Evolutionary conservation across 1,284 basidiomycete species (phyloP).

Genomic region (Cryptococcus jaspeensis): DNA sequence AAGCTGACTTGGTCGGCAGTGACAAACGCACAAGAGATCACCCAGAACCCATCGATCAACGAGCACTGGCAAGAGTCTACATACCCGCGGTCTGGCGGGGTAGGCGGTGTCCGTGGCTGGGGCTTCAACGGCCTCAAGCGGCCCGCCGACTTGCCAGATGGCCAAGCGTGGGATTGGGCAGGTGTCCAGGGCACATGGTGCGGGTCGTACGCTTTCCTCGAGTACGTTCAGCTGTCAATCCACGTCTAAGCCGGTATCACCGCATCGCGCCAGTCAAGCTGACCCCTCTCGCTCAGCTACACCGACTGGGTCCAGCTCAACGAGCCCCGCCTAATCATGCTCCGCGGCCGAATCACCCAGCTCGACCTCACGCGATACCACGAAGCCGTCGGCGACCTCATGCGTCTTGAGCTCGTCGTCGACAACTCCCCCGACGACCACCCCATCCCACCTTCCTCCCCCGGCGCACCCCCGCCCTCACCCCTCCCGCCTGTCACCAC

Average conservation of each 20-base stretch:
- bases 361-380: constrained; percentile 37
- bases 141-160: constrained; percentile 20
- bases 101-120: constrained; percentile 32
- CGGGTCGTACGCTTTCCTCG: constrained; percentile 47
- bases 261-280: constrained; percentile 1
- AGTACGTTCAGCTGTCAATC: constrained; percentile 27
- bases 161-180: constrained; percentile 44
- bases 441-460: background rate
- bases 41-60: constrained; percentile 9
- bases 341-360: constrained; percentile 12
- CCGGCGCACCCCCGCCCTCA: background rate
- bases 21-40: constrained; percentile 35
- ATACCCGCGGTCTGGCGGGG: constrained; percentile 28
- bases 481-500: constrained; percentile 24
- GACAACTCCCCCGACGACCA: constrained; percentile 4
- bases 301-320: constrained; percentile 44
- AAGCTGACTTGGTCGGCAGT: constrained; percentile 14
- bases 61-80: constrained; percentile 34
- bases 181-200: constrained; percentile 39
- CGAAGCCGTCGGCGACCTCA: constrained; percentile 45
- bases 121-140: constrained; percentile 27
- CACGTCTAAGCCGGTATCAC: too few species aligned
- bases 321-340: constrained; percentile 26
- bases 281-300: constrained; percentile 26
- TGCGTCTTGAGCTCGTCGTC: constrained; percentile 28